Base-by-base conservation (phyloP, 2,329 filamentous ascomycete species). In the Aspergillus versicolor region DNA sequence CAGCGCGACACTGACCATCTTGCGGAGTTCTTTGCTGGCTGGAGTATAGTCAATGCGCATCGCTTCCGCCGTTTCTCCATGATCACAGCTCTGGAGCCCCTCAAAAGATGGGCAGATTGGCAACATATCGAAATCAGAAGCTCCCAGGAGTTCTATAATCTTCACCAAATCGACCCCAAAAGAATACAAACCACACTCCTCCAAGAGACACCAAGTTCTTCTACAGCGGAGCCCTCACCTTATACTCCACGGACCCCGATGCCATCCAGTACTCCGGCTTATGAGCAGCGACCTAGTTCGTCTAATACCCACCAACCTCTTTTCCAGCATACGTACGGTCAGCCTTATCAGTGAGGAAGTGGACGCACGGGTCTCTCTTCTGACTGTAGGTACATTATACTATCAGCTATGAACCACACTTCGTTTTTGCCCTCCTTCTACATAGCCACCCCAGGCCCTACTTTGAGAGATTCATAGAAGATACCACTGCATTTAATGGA, bases 11-110 rank as follows among this genome's bases (percentile, higher is more conserved):
- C 71, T 8, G 73, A 77, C 44, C 70, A 72, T 52, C 63, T 77
- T 2, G 64, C 71, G 5, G 73, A 77, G 52, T 70, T 72, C 30
- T 76, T 76, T 45, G 70, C 74, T 1, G 74, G 72, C 8, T 77
- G 72, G 73, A 61, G 63, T 2, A 53, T 75, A 5, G 53, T 71
- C 12, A 66, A 76, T 48, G 61, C 62, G 4, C 57, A 72, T 15
- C 64, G 64, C 7, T 72, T 72, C 48, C 67, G 73, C 7, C 67
- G 65, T 8, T 75, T 74, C 24, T 21, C 67, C 24, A 65, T 75
- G 3, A 44, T 75, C 13, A 69, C 69, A 4, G 41, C 60, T 8
- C 38, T 61, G 7, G 60, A 62, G 21, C 66, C 65, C 4, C 59
- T 65, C 11, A 52, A 52, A 9, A 61, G 67, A 41, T 74, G 72